Conservation (phyloP, 441 rosid species). For the Biscutella laevigata region DNA sequence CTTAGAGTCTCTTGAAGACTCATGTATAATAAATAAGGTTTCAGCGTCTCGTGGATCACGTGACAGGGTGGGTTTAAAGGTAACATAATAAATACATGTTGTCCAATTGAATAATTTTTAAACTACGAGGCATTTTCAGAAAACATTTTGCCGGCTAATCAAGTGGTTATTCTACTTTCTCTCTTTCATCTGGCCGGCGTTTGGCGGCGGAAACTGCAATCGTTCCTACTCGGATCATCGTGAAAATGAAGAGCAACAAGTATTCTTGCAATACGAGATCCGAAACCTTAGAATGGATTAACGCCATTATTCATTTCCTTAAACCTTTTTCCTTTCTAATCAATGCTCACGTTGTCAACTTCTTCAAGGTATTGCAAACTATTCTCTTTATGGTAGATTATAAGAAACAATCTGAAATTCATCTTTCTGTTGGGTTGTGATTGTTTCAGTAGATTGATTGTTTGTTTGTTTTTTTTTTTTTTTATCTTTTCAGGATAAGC, state of each 20-base stretch:
- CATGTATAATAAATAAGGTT: no score
- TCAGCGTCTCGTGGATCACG: no score
- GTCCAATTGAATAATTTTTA: background rate
- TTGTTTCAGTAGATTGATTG: background rate
- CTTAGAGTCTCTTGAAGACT: background rate
- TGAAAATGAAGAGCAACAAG: conserved; percentile 23
- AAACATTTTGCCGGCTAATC: background rate
- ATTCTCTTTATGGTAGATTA: no score
- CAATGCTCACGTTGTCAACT: conserved; percentile 68
- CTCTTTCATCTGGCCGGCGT: conserved; percentile 3
- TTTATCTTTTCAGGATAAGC: conserved; percentile 43
- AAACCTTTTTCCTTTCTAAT: conserved; percentile 41
- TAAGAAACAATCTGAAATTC: background rate
- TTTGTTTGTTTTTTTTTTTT: no score
- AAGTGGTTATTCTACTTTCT: no score
- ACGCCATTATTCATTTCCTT: conserved; percentile 51
- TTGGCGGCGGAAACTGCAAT: conserved; percentile 15
- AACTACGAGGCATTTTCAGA: background rate
- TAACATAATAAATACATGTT: background rate
- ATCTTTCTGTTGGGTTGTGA: background rate
- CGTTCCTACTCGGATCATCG: background rate
- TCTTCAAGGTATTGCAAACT: conserved; percentile 73
- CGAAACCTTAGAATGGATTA: conserved; percentile 65
- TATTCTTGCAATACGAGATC: conserved; percentile 51
- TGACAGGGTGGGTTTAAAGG: background rate